phyloP scores from a whole-genome alignment of 139 green algal genomes.

The Desmodesmus armatus region DNA sequence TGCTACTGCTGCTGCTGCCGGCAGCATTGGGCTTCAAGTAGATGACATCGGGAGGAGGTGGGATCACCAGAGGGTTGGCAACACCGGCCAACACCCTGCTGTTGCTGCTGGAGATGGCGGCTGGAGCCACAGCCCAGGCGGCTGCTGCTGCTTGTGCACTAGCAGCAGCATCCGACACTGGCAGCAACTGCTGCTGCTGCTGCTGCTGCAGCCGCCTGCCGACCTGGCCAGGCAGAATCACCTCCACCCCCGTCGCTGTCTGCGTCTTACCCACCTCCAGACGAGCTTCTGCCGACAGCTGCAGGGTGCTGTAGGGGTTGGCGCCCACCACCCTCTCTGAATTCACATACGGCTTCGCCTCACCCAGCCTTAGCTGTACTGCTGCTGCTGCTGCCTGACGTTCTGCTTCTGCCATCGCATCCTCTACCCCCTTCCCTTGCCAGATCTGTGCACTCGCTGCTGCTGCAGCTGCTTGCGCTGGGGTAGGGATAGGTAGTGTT shows the following conservation, averaged over 20 bases:
- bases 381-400: background rate
- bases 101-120: background rate
- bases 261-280: background rate
- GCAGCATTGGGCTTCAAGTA: background rate
- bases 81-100: background rate
- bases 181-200: background rate
- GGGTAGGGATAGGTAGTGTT: background rate
- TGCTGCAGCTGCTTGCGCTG: slow-evolving; percentile 12
- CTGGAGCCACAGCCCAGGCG: too few species aligned
- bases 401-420: background rate
- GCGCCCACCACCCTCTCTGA: background rate
- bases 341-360: background rate
- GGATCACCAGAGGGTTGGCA: background rate
- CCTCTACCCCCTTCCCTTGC: background rate
- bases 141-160: background rate
- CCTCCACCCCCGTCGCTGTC: slow-evolving; percentile 8
- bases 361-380: background rate
- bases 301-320: too few species aligned
- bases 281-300: background rate
- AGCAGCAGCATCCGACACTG: background rate
- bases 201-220: background rate
- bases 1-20: background rate
- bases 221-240: background rate
- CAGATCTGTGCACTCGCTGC: background rate
- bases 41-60: background rate